Percentiles rank a stretch among this genome's conserved stretches.
Conservation (phyloP, 1,284 basidiomycete genomes). For the Coniophora puteana region DNA sequence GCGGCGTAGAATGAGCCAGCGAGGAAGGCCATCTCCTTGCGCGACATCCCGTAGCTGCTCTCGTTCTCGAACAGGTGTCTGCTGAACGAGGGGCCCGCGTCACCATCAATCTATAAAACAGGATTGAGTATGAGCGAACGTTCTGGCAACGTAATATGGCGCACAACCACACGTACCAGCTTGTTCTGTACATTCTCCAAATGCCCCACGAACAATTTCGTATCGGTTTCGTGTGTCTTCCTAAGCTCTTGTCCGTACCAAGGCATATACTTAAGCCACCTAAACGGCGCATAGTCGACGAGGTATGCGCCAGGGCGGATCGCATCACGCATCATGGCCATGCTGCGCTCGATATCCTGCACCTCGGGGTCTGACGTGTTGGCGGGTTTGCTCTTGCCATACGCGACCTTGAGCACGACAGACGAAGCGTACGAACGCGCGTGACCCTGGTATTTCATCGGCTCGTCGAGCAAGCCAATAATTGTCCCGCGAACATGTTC, state of each 20-base stretch:
- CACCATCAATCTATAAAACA: not conserved
- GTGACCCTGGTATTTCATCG: conserved; percentile 5
- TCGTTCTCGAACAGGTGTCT: conserved; percentile 28
- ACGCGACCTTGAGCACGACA: conserved; percentile 4
- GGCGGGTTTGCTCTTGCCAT: conserved; percentile 18
- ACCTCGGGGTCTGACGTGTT: conserved; percentile 3
- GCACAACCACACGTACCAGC: conserved; percentile 18
- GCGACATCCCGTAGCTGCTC: conserved; percentile 20
- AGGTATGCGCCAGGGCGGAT: conserved; percentile 5
- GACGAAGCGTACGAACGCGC: conserved; percentile 22
- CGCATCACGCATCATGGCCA: not conserved
- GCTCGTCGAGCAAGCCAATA: conserved; percentile 4
- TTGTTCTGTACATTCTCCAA: conserved; percentile 25
- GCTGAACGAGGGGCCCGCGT: conserved; percentile 17
- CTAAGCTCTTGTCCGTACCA: conserved; percentile 27
- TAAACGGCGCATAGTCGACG: conserved; percentile 27
- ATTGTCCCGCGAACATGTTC: conserved; percentile 4
- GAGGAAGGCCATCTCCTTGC: conserved; percentile 30
- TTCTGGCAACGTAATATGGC: conserved; percentile 5
- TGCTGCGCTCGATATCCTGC: not conserved
- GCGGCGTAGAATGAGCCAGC: conserved; percentile 33
- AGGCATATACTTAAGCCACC: conserved; percentile 32
- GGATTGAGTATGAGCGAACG: not conserved
- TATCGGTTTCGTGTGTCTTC: conserved; percentile 31
- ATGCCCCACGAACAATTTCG: conserved; percentile 28